Evolutionary conservation across 495 filamentous ascomycete species (phyloP), one percentile per base, ranked within the genome.

Genomic region (Trichoderma parareesei): DNA sequence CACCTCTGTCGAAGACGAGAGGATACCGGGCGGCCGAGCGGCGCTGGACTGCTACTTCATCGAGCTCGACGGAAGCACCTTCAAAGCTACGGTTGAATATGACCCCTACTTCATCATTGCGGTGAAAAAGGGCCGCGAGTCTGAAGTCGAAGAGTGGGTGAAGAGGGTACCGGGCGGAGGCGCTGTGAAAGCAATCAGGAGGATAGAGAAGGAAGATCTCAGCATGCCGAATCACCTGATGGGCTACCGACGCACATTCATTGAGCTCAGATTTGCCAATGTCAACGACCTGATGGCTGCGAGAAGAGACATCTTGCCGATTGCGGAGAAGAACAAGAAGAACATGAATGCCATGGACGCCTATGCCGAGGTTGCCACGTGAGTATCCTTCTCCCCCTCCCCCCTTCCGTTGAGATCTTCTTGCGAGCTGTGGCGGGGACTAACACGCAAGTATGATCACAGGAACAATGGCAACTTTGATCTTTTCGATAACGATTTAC

Each of bases 21-120:
- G 91, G 66, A 79, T 90, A 5, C 85, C 87, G 11, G 87, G 89
- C 64, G 75, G 93, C 59, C 84, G 92, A 67, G 91, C 94, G 2
- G 94, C 88, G 7, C 87, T 99, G 63, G 95, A 99, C 76, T 97
- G 88, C 76, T 99, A 97, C 76, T 98, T 99, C 76, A 85, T 99
- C 60, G 92, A 94, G 71, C 91, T 97, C 64, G 90, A 93, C 71
- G 93, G 93, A 11, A 84, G 84, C 33, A 96, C 90, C 35, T 99
- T 98, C 82, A 98, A 98, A 75, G 93, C 94, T 48, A 97, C 93
- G 20, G 78, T 98, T 65, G 90, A 95, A 74, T 97, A 96, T 71
- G 92, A 97, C 73, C 94, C 94, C 38, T 99, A 99, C 76, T 96
- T 99, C 67, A 78, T 98, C 55, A 86, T 99, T 64, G 92, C 92